Conservation (phyloP, 257 asterid species). For the Solanum bulbocastanum region DNA sequence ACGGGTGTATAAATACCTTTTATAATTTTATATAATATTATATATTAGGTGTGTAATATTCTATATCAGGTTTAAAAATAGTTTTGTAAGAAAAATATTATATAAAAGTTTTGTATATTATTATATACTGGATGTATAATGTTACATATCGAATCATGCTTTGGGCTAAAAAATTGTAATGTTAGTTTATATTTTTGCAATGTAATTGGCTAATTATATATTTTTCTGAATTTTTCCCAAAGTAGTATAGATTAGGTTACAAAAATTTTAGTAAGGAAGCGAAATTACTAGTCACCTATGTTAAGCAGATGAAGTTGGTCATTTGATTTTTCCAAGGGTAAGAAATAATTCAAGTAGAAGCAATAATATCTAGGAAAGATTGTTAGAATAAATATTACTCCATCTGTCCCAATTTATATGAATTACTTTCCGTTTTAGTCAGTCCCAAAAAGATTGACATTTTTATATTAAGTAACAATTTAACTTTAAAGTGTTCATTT, state of each 20-base stretch:
- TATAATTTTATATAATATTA: too few relatives aligned
- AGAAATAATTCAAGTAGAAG: background rate
- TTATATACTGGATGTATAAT: background rate
- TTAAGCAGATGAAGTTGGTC: background rate
- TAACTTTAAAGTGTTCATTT: too few relatives aligned
- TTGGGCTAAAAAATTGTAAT: background rate
- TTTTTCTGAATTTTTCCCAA: too few relatives aligned
- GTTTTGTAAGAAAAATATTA: too few relatives aligned
- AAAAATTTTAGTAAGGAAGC: background rate
- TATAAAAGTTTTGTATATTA: too few relatives aligned
- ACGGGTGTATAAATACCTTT: background rate
- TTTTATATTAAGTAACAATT: too few relatives aligned
- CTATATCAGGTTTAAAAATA: background rate
- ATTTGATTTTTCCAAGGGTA: background rate
- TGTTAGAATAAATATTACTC: background rate
- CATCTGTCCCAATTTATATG: too few relatives aligned
- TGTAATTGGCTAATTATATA: too few relatives aligned
- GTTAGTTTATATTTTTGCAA: too few relatives aligned
- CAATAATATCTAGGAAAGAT: background rate
- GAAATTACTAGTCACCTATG: background rate
- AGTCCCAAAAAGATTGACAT: accelerated
- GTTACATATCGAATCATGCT: background rate
- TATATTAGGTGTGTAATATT: background rate
- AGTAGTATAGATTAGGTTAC: too few relatives aligned
- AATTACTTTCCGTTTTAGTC: too few relatives aligned